phyloP scores from a whole-genome alignment of 306 rosid genomes.

The Castanopsis chinensis region DNA sequence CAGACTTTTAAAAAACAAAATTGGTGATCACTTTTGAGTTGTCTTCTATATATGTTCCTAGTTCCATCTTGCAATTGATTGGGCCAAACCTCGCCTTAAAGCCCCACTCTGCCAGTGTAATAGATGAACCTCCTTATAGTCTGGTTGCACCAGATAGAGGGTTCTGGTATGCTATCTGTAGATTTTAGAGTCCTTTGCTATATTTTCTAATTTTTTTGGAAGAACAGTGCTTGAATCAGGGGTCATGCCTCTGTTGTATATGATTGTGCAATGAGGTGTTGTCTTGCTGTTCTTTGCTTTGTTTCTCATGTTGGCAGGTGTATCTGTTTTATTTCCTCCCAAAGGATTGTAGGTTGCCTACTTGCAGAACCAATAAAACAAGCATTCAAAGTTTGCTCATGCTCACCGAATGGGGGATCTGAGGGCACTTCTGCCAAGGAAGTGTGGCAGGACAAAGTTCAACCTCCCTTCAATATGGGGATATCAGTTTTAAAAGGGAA shows the following conservation, averaged over 20 bases:
- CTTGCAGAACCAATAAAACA: conserved; percentile 66
- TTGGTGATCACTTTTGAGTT: too few species aligned
- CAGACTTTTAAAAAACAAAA: too few species aligned
- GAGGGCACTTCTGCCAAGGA: conserved; percentile 25
- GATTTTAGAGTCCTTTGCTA: too few species aligned
- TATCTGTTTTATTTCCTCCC: conserved; percentile 59
- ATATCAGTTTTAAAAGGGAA: conserved; percentile 67
- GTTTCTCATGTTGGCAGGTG: conserved; percentile 34
- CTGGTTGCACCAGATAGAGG: too few species aligned
- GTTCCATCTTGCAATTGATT: too few species aligned
- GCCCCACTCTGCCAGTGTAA: too few species aligned
- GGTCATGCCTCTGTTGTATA: background rate
- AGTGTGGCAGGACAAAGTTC: conserved; percentile 17
- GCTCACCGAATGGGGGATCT: conserved; percentile 25
- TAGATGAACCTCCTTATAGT: too few species aligned
- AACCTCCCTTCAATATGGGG: conserved; percentile 60
- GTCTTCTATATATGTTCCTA: too few species aligned
- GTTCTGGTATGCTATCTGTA: too few species aligned
- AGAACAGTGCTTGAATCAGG: background rate
- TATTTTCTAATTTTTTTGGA: too few species aligned
- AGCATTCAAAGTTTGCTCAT: conserved; percentile 63
- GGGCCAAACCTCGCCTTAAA: too few species aligned
- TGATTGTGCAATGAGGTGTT: background rate
- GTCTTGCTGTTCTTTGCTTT: background rate
- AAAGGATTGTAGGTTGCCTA: conserved; percentile 59